A percentile compares a stretch with the other conserved stretches of the same genome.
Evolutionary conservation across 305 asterid genomes (phyloP).

Genomic region (Vinca major): DNA sequence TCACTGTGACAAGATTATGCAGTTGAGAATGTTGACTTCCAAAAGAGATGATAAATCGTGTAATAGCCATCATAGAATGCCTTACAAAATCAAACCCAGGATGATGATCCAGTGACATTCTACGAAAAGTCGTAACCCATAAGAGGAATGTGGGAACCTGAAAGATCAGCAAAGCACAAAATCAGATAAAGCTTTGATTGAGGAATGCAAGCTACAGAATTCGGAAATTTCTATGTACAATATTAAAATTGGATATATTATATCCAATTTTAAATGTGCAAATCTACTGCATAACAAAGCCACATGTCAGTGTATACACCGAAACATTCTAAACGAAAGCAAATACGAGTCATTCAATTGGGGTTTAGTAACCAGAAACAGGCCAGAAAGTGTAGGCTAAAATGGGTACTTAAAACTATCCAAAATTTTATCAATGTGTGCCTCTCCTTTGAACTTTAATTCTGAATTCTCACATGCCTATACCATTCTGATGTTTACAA

Average conservation of each 20-base stretch:
- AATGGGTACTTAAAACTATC: background rate
- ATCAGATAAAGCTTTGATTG: background rate
- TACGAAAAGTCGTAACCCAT: constrained; percentile 56
- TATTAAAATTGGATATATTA: background rate
- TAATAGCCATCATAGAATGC: constrained; percentile 2
- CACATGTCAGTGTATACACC: background rate
- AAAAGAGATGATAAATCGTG: background rate
- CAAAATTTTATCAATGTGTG: background rate
- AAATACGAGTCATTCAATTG: background rate
- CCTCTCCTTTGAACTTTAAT: background rate
- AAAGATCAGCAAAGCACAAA: constrained; percentile 21
- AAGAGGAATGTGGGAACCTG: constrained; percentile 75
- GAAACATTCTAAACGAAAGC: background rate
- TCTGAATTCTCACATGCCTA: background rate
- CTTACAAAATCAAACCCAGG: constrained; percentile 93
- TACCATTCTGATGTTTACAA: background rate
- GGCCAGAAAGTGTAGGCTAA: background rate
- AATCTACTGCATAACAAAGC: background rate
- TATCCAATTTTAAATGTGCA: background rate
- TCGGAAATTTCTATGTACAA: background rate
- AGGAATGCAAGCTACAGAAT: background rate
- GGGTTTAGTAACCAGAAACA: background rate
- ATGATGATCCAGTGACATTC: constrained; percentile 77
- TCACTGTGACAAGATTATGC: background rate
- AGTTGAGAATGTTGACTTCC: background rate